Base-by-base conservation (phyloP, 352 stramenopile genomes). In the Phytophthora nicotianae region DNA sequence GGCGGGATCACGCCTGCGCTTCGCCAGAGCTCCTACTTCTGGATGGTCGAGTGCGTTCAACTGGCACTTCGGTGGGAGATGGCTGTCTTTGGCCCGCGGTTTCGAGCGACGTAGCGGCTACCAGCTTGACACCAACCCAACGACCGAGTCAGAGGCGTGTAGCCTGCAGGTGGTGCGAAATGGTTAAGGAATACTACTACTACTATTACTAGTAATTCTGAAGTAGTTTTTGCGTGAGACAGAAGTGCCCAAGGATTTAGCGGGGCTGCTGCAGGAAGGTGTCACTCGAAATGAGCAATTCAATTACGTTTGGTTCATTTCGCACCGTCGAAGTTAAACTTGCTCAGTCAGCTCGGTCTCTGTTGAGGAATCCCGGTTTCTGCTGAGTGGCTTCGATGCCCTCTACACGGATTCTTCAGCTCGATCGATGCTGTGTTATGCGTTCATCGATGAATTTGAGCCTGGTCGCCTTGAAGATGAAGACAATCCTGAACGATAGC, bases 61-160 rank as follows among this genome's bases (percentile, higher is more conserved):
- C 11, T 79, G 17, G 70, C 68, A 37, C 59, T 81, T 33, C 66
- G 72, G 9, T 84, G 75, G 75, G 75, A 84, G 37, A 65, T 54
- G 33, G 51, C 59, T 8, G 50, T 84, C 14, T 61, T 72, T 47
- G 75, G 70, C 1, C 70, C 75, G 4, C 65, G 61, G 13, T 74
- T 74, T 48, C 49, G 58, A 63, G 60, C 60, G 29, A 63, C 52
- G 6, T 68, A 48, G 23, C 24, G 17, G 17, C 9, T 7, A 40
- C 10, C 42, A 27, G 19, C 32, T 47, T 42, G 11, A 23, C 27
- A 41, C 35, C 23, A 19, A 47, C n/a, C 14, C 53, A 61, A n/a
- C n/a, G n/a, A n/a, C n/a, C n/a, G n/a, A n/a, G n/a, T n/a, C n/a
- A n/a, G n/a, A n/a, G n/a, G n/a, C n/a, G n/a, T n/a, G n/a, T n/a